phyloP scores from a whole-genome alignment of 148 eudicot species.

The Pouteria glomerata region DNA sequence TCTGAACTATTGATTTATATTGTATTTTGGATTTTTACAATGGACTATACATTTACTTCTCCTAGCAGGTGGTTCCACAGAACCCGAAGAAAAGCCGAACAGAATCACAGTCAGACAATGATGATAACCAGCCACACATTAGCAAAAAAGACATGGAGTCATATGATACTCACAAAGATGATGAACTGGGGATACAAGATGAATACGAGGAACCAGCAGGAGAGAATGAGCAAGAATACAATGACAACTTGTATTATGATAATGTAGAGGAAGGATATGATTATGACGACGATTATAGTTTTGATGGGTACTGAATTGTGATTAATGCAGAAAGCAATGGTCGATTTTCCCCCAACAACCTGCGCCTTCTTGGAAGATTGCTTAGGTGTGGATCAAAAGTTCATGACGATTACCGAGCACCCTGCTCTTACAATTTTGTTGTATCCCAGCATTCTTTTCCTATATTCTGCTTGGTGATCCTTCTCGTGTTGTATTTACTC shows the following conservation, averaged over 20 bases:
- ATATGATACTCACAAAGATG: not conserved
- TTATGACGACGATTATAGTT: slow-evolving; percentile 21
- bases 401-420: not conserved
- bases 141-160: not conserved
- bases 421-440: not conserved
- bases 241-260: slow-evolving; percentile 19
- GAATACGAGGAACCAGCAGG: slow-evolving; percentile 17
- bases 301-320: not conserved
- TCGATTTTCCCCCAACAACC: too few relatives aligned
- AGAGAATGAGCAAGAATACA: slow-evolving; percentile 10
- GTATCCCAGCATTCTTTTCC: not conserved
- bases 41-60: not conserved
- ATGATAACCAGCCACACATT: not conserved
- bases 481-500: too few relatives aligned
- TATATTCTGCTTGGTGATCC: not conserved
- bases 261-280: slow-evolving; percentile 21
- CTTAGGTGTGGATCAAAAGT: not conserved
- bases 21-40: not conserved
- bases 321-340: not conserved
- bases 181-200: slow-evolving; percentile 4
- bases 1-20: not conserved
- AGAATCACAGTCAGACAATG: not conserved
- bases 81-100: slow-evolving; percentile 11
- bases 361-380: not conserved
- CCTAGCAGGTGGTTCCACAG: not conserved